A percentile compares a stretch with the other conserved stretches of the same genome.
Evolutionary conservation across 306 rosid genomes (phyloP).

Genomic region (Pachyrhizus erosus): DNA sequence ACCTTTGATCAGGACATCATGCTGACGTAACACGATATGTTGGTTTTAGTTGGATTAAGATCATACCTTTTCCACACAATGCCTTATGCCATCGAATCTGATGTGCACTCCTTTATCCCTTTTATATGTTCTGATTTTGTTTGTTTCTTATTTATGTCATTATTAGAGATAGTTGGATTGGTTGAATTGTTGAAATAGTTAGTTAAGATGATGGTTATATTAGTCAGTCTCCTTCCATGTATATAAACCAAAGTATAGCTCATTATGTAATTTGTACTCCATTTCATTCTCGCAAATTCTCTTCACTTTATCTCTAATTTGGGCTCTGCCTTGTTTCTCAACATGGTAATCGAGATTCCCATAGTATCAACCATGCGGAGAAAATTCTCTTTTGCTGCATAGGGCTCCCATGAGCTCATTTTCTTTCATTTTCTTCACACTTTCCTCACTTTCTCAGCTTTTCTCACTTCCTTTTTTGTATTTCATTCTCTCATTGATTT

Average conservation of each 20-base stretch:
- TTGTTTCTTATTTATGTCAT: neutral
- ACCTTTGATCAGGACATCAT: neutral
- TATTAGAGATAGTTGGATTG: neutral
- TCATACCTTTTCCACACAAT: neutral
- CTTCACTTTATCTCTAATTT: neutral
- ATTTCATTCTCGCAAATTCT: neutral
- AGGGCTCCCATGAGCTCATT: neutral
- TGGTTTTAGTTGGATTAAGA: constrained; percentile 13
- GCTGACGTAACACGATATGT: neutral
- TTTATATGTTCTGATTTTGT: neutral
- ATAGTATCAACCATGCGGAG: neutral
- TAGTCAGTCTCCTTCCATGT: neutral
- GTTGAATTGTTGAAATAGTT: neutral
- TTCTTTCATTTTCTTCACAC: neutral
- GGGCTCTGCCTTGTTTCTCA: neutral
- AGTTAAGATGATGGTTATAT: neutral
- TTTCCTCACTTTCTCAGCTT: neutral
- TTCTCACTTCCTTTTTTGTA: neutral
- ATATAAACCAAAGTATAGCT: neutral
- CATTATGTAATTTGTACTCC: neutral
- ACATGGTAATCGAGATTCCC: neutral
- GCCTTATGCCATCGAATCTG: neutral
- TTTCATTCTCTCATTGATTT: too few relatives aligned
- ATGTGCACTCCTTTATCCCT: constrained; percentile 4
- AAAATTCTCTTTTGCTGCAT: neutral